A percentile compares a stretch with the other conserved stretches of the same genome.
These are phyloP conservation scores for Rhinocladiella mackenziei DNA, from an alignment of 2,329 filamentous ascomycete genomes.

Conservation along the genomic window DNA sequence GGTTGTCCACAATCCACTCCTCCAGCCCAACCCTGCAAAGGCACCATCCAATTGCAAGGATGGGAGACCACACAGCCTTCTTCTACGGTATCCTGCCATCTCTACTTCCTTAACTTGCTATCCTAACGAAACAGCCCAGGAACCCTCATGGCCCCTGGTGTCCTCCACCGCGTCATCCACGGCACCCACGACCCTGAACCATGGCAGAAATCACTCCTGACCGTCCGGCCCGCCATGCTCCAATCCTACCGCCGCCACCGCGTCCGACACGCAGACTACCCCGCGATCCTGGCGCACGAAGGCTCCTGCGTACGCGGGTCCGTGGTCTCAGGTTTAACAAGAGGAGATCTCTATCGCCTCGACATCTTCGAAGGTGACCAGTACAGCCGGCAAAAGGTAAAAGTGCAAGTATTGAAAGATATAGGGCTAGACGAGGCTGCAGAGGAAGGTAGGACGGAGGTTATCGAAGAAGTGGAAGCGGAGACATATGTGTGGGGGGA, in stretches of 20 bases:
- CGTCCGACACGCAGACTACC: slow-evolving; percentile 70
- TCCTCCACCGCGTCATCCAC: slow-evolving; percentile 83
- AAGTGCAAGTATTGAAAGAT: slow-evolving; percentile 41
- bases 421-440: slow-evolving; percentile 27
- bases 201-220: slow-evolving; percentile 53
- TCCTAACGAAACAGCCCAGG: slow-evolving; percentile 34
- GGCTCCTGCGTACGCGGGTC: slow-evolving; percentile 64
- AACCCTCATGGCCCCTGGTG: slow-evolving; percentile 74
- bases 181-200: slow-evolving; percentile 50
- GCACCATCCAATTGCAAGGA: slow-evolving; percentile 21
- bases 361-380: slow-evolving; percentile 78
- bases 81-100: slow-evolving; percentile 65
- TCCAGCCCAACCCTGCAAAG: slow-evolving; percentile 2
- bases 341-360: slow-evolving; percentile 68
- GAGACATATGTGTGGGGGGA: slow-evolving; percentile 63
- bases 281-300: slow-evolving; percentile 59
- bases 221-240: slow-evolving; percentile 71
- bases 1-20: slow-evolving; percentile 2
- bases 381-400: slow-evolving; percentile 57
- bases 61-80: slow-evolving; percentile 55
- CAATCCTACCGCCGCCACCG: slow-evolving; percentile 67
- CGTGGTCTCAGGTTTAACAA: slow-evolving; percentile 72
- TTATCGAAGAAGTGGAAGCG: slow-evolving; percentile 45
- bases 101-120: slow-evolving; percentile 1
- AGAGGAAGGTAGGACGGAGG: slow-evolving; percentile 33